These are phyloP conservation scores for Rhinocladiella mackenziei DNA, from an alignment of 2,329 filamentous ascomycete species.

Conservation along the genomic window DNA sequence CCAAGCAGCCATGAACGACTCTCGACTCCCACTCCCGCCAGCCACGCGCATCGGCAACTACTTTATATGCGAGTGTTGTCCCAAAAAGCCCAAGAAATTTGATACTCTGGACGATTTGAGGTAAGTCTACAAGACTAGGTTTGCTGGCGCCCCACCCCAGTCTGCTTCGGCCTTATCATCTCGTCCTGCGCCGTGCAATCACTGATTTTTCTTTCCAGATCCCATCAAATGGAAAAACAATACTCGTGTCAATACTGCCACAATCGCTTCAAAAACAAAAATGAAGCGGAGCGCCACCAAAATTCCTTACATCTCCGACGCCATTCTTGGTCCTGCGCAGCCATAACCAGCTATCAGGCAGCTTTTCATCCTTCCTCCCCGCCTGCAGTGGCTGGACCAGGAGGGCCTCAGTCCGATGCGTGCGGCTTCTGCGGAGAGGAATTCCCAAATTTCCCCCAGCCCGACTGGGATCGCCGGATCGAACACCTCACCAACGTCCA, in stretches of 20 bases:
- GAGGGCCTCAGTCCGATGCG: slow-evolving; percentile 55
- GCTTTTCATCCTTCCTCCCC: slow-evolving; percentile 78
- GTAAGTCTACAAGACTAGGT: slow-evolving; percentile 52
- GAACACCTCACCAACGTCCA: slow-evolving; percentile 86
- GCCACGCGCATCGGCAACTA: slow-evolving; percentile 52
- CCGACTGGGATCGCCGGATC: slow-evolving; percentile 82
- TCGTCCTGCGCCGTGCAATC: background rate
- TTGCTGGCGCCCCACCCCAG: background rate
- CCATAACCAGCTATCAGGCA: slow-evolving; percentile 68
- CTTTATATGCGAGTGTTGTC: slow-evolving; percentile 87
- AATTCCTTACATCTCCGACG: slow-evolving; percentile 88
- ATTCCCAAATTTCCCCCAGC: slow-evolving; percentile 68
- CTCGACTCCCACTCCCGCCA: slow-evolving; percentile 33
- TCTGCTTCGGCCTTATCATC: background rate
- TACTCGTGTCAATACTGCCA: slow-evolving; percentile 90
- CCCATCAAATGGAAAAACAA: slow-evolving; percentile 92
- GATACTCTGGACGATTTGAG: slow-evolving; percentile 76
- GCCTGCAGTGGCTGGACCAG: slow-evolving; percentile 31
- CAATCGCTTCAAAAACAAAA: slow-evolving; percentile 98
- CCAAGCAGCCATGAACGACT: slow-evolving; percentile 33
- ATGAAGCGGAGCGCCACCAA: slow-evolving; percentile 92
- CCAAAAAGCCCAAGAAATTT: slow-evolving; percentile 95
- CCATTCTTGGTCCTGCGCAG: slow-evolving; percentile 96
- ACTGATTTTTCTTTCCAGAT: slow-evolving; percentile 48
- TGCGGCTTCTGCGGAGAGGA: slow-evolving; percentile 97